A percentile compares a stretch with the other conserved stretches of the same genome.
These are phyloP conservation scores for Amanita molliuscula DNA, from an alignment of 768 basidiomycete species.

Conservation along the genomic window DNA sequence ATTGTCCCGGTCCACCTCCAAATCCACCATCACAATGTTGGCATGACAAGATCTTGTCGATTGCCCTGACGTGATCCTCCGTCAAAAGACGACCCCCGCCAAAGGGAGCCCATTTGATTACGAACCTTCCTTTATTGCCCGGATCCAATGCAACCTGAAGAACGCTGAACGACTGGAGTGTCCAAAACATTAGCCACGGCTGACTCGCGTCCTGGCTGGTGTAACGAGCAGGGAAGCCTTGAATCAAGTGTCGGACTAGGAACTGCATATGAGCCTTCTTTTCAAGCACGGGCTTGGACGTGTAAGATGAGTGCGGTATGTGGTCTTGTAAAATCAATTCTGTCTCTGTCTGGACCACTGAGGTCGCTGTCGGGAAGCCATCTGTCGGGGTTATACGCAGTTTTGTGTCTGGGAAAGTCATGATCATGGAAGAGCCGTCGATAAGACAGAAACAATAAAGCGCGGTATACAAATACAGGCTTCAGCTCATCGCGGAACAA, in stretches of 20 bases:
- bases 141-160: conserved; percentile 75
- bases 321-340: conserved; percentile 55
- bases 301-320: conserved; percentile 21
- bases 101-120: conserved; percentile 7
- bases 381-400: conserved; percentile 37
- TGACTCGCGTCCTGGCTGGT: conserved; percentile 86
- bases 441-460: neutral
- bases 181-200: conserved; percentile 95
- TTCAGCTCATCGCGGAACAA: neutral
- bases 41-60: conserved; percentile 71
- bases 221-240: conserved; percentile 76
- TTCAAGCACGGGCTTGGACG: conserved; percentile 30
- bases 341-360: conserved; percentile 49
- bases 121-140: conserved; percentile 64
- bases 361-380: conserved; percentile 53
- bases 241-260: conserved; percentile 58
- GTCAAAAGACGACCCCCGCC: neutral
- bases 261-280: conserved; percentile 66
- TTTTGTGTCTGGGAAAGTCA: conserved; percentile 7
- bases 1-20: conserved; percentile 83
- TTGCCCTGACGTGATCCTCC: conserved; percentile 36
- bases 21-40: conserved; percentile 89
- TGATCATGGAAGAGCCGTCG: neutral
- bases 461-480: too few species aligned
- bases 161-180: conserved; percentile 70